Percentiles rank a stretch among this genome's conserved stretches.
phyloP scores from a whole-genome alignment of 495 filamentous ascomycete species.

The Podospora anserina region DNA sequence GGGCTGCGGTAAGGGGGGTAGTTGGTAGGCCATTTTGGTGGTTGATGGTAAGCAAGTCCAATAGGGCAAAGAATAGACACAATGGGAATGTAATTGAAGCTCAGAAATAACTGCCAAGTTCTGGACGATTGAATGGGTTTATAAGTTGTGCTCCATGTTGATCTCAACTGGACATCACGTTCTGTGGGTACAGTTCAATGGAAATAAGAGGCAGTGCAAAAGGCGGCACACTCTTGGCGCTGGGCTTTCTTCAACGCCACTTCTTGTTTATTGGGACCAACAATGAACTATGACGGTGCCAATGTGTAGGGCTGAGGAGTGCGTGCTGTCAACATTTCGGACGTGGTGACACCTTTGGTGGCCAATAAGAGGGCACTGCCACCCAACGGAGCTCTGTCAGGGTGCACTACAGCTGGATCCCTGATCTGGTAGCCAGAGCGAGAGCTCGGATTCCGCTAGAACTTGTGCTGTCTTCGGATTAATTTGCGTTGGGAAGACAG shows the following conservation, averaged over 20 bases:
- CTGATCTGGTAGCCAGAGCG: background rate
- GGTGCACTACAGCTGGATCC: background rate
- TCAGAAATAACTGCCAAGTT: too few relatives aligned
- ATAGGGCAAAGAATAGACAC: background rate
- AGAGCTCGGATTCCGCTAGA: conserved; percentile 2
- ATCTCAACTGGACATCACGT: background rate
- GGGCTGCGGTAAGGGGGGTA: conserved; percentile 35
- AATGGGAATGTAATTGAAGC: too few relatives aligned
- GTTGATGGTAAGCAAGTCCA: background rate
- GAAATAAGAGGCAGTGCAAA: background rate
- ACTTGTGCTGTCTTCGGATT: background rate
- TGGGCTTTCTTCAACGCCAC: background rate
- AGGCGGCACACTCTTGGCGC: background rate
- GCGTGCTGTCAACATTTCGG: background rate
- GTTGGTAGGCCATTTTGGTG: conserved; percentile 20
- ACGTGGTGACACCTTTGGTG: background rate
- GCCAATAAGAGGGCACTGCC: background rate
- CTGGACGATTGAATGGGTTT: background rate
- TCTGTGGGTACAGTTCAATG: background rate
- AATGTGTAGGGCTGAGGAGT: background rate
- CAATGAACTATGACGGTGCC: background rate
- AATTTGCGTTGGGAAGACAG: background rate
- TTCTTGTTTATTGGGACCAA: background rate
- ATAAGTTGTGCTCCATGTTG: background rate
- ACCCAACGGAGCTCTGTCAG: background rate